Percentiles rank a stretch among this genome's conserved stretches.
Evolutionary conservation across 2,329 filamentous ascomycete genomes (phyloP).

Genomic region (Trichothecium roseum): DNA sequence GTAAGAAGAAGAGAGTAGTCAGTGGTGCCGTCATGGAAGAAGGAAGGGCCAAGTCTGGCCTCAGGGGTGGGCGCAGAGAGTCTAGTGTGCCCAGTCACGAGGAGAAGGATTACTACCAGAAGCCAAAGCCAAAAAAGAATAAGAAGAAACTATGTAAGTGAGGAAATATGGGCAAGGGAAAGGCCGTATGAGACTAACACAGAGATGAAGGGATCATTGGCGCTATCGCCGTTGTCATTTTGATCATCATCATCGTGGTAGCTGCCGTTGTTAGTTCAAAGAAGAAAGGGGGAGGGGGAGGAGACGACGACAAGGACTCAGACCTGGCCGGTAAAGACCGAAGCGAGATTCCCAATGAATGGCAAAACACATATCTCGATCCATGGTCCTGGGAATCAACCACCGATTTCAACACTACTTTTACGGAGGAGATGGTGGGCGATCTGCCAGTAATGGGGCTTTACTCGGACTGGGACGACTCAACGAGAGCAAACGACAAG

Average conservation of each 20-base stretch:
- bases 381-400: slow-evolving; percentile 91
- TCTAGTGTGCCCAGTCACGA: slow-evolving; percentile 35
- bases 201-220: slow-evolving; percentile 42
- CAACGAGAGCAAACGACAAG: slow-evolving; percentile 62
- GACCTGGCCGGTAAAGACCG: slow-evolving; percentile 40
- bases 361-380: slow-evolving; percentile 69
- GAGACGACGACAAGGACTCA: slow-evolving; percentile 12
- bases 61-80: slow-evolving; percentile 33
- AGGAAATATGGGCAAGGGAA: neutral
- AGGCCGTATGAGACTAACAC: slow-evolving; percentile 10
- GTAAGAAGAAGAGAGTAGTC: slow-evolving; percentile 47
- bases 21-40: slow-evolving; percentile 63
- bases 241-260: slow-evolving; percentile 58
- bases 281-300: slow-evolving; percentile 21
- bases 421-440: slow-evolving; percentile 75
- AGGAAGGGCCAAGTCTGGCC: slow-evolving; percentile 33
- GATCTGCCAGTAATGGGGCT: slow-evolving; percentile 87
- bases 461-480: slow-evolving; percentile 78
- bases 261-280: slow-evolving; percentile 59
- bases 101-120: slow-evolving; percentile 37
- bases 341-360: slow-evolving; percentile 51
- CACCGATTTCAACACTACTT: slow-evolving; percentile 85
- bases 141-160: slow-evolving; percentile 23
- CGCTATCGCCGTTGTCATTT: slow-evolving; percentile 39
- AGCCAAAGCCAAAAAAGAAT: slow-evolving; percentile 31